Base-by-base conservation (phyloP, 139 green algal species). In the Chlorella vulgaris region DNA sequence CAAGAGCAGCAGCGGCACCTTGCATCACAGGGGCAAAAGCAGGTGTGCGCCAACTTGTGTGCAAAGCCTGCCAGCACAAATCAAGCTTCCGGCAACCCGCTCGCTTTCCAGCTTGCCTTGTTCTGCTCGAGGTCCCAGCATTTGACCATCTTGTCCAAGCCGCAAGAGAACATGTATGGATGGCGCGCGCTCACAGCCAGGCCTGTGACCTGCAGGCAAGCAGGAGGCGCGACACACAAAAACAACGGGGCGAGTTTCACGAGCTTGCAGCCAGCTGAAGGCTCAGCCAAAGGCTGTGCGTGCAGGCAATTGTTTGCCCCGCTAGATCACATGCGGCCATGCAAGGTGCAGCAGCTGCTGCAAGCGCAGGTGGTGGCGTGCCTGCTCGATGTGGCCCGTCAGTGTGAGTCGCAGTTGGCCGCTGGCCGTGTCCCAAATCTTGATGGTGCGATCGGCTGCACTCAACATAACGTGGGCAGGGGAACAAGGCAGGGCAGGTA, bases 61-160 rank as follows among this genome's bases (percentile, higher is more conserved):
- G n/a, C n/a, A n/a, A n/a, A n/a, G n/a, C n/a, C n/a, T n/a, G n/a
- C n/a, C n/a, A n/a, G n/a, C n/a, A n/a, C n/a, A n/a, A n/a, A n/a
- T n/a, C n/a, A n/a, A n/a, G n/a, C n/a, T n/a, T n/a, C n/a, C n/a
- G n/a, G n/a, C n/a, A n/a, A n/a, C n/a, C n/a, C n/a, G n/a, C 7
- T 7, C 10, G 21, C 35, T 3, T 22, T 21, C 36, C 1, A 10
- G 19, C 60, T 28, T 40, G 96, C 95, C 91, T 99, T 99, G 90
- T 99, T 99, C 80, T 96, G 91, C 87, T 99, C 97, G 69, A 99
- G 88, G 88, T 99, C 97, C 97, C 97, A 99, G 89, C 97, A 99
- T 91, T 98, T 99, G 84, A 99, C 97, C 86, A 92, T 90, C 87
- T 99, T 99, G 89, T 99, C 97, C 43, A 99, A 87, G 28, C 89